Conservation (phyloP, 2,329 filamentous ascomycete species). For the Incumbomyces delicatus region DNA sequence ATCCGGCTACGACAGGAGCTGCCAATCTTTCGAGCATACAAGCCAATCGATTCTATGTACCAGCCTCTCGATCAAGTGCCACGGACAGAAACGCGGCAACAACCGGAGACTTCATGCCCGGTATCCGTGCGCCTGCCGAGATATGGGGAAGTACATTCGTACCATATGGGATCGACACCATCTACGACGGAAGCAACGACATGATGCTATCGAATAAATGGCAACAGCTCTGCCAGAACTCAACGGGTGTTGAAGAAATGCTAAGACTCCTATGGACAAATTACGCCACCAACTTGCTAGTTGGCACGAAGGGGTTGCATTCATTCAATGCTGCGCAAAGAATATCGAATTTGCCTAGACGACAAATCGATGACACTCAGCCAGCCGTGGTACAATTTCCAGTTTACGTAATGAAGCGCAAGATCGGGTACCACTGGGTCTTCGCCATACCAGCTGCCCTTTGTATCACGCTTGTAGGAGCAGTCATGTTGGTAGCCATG, state of each 20-base stretch:
- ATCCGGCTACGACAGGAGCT: slow-evolving; percentile 20
- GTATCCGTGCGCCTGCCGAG: not conserved
- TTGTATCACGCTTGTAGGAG: not conserved
- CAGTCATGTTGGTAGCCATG: not conserved
- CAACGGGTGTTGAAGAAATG: slow-evolving; percentile 25
- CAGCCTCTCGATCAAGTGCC: not conserved
- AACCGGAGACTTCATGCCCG: not conserved
- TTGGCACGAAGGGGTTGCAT: slow-evolving; percentile 26
- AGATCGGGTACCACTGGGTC: slow-evolving; percentile 26
- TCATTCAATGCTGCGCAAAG: not conserved
- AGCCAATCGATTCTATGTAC: slow-evolving; percentile 21
- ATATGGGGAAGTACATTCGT: not conserved
- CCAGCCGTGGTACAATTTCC: slow-evolving; percentile 11
- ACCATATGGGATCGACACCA: slow-evolving; percentile 3
- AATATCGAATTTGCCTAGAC: not conserved
- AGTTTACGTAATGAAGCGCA: slow-evolving; percentile 22
- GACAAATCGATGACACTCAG: not conserved
- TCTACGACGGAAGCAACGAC: slow-evolving; percentile 29
- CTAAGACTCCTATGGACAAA: slow-evolving; percentile 39
- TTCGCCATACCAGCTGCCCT: slow-evolving; percentile 27
- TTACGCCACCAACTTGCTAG: slow-evolving; percentile 31
- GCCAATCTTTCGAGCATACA: slow-evolving; percentile 27
- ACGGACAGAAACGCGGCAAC: not conserved
- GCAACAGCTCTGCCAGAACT: slow-evolving; percentile 27
- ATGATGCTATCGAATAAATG: slow-evolving; percentile 34